A percentile compares a stretch with the other conserved stretches of the same genome.
These are phyloP conservation scores for Penicillium verrucosum DNA, from an alignment of 2,329 filamentous ascomycete genomes.

Conservation along the genomic window DNA sequence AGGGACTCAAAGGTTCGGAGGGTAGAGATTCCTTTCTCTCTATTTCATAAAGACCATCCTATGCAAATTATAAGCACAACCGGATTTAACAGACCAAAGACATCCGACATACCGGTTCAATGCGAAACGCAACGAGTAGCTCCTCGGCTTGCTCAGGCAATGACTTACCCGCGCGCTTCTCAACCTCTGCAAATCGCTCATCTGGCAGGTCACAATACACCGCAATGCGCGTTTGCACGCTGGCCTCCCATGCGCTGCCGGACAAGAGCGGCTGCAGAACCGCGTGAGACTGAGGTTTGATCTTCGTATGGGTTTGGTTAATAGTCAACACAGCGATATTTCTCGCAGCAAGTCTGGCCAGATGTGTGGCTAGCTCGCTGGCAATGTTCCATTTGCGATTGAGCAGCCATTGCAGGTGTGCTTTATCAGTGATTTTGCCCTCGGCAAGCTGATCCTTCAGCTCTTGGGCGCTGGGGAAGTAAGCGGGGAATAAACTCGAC, in stretches of 20 bases:
- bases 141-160: constrained; percentile 23
- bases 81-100: background rate
- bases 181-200: constrained; percentile 58
- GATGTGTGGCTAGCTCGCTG: constrained; percentile 57
- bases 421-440: constrained; percentile 38
- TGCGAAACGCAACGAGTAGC: constrained; percentile 40
- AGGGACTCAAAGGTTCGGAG: background rate
- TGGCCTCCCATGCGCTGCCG: constrained; percentile 75
- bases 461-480: constrained; percentile 63
- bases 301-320: constrained; percentile 78
- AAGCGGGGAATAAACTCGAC: constrained; percentile 70
- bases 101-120: constrained; percentile 33
- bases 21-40: background rate
- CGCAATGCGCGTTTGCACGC: constrained; percentile 68
- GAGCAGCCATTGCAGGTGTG: constrained; percentile 38
- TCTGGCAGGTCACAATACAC: constrained; percentile 73
- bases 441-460: constrained; percentile 28
- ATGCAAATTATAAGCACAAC: background rate
- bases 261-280: constrained; percentile 72
- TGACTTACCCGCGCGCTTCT: constrained; percentile 60
- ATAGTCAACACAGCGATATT: constrained; percentile 71
- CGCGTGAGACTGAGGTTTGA: constrained; percentile 64
- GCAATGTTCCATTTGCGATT: constrained; percentile 58
- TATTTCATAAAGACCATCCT: constrained; percentile 16
- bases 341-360: constrained; percentile 70